A percentile compares a stretch with the other conserved stretches of the same genome.
Conservation (phyloP, 148 eudicot genomes). For the Diospyros kaki region DNA sequence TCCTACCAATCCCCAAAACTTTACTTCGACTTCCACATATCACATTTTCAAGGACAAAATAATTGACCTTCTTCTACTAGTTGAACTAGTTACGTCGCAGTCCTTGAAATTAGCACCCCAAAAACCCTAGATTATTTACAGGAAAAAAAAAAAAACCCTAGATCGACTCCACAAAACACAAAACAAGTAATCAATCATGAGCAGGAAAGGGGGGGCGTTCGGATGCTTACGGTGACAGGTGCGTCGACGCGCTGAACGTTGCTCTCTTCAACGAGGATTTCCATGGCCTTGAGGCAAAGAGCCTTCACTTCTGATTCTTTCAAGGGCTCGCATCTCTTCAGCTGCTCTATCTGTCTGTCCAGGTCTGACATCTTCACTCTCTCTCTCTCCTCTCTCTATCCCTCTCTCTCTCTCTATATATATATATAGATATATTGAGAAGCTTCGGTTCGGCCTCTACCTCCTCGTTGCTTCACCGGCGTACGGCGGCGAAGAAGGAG, state of each 20-base stretch:
- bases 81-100: too few relatives aligned
- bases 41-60: background rate
- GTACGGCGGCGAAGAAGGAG: too few relatives aligned
- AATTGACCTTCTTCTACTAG: background rate
- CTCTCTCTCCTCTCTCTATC: background rate
- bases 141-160: background rate
- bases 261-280: conserved; percentile 84
- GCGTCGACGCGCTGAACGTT: conserved; percentile 93
- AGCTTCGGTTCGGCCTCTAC: too few relatives aligned
- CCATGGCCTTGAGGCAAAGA: conserved; percentile 87
- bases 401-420: background rate
- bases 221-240: conserved; percentile 72
- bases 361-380: conserved; percentile 65
- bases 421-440: too few relatives aligned
- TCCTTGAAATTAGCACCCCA: too few relatives aligned
- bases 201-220: background rate
- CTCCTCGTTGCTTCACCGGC: too few relatives aligned
- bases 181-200: too few relatives aligned
- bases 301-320: conserved; percentile 80
- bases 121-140: conserved; percentile 7
- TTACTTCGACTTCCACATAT: background rate
- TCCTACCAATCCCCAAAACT: background rate
- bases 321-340: conserved; percentile 79
- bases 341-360: conserved; percentile 87
- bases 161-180: conserved; percentile 7